A percentile compares a stretch with the other conserved stretches of the same genome.
phyloP scores from a whole-genome alignment of 2,329 filamentous ascomycete genomes.

The Aphanoascus verrucosus region DNA sequence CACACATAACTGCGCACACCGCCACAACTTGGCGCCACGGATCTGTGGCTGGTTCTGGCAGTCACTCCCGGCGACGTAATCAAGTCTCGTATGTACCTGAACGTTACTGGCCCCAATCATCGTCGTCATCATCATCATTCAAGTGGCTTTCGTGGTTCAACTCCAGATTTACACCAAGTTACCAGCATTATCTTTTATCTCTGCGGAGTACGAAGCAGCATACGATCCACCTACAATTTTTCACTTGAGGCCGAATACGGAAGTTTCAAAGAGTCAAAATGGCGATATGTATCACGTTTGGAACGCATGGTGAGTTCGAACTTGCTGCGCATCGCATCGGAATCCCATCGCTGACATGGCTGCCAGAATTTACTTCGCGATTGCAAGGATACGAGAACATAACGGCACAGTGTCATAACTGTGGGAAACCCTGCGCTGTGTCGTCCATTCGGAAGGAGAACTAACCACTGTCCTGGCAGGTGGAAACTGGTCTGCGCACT shows the following conservation, averaged over 20 bases:
- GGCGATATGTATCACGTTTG: constrained; percentile 25
- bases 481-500: constrained; percentile 28
- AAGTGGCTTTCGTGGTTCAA: not conserved
- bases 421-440: constrained; percentile 13
- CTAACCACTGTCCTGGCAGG: constrained; percentile 14
- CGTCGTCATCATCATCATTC: not conserved
- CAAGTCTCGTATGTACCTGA: not conserved
- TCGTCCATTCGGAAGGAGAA: not conserved
- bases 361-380: constrained; percentile 26
- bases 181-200: not conserved
- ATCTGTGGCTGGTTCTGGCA: not conserved
- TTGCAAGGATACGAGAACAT: constrained; percentile 28
- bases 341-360: constrained; percentile 2
- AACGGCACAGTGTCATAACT: constrained; percentile 30
- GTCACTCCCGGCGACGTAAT: constrained; percentile 3
- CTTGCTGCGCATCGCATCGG: not conserved
- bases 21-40: not conserved
- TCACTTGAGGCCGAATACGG: not conserved
- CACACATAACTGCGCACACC: not conserved
- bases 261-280: constrained; percentile 9
- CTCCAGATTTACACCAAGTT: not conserved
- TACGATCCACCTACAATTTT: not conserved
- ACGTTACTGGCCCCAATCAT: not conserved
- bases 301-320: constrained; percentile 19
- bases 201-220: too few relatives aligned